These are phyloP conservation scores for Trichosporon sp. DNA, from an alignment of 1,284 basidiomycete genomes.

Conservation along the genomic window DNA sequence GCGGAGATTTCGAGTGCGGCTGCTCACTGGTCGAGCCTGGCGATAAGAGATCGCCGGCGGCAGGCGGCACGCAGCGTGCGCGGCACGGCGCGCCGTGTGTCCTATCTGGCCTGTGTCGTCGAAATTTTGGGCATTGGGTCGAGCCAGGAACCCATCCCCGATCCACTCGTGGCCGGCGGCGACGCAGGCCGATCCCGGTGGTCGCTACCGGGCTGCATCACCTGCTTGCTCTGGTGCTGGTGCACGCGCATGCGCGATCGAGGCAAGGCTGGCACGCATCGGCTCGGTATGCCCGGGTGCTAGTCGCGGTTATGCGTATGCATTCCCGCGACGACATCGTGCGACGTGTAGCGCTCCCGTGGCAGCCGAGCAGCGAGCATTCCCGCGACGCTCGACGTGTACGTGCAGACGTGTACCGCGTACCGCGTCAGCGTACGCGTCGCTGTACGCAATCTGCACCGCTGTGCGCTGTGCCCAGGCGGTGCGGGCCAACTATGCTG, in stretches of 20 bases:
- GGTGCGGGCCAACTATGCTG: neutral
- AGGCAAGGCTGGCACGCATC: too few relatives aligned
- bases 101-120: neutral
- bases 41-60: neutral
- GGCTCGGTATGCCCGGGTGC: too few relatives aligned
- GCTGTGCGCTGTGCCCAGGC: neutral
- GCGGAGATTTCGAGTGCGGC: neutral
- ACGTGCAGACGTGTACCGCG: neutral
- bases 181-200: too few relatives aligned
- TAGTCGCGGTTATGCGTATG: neutral
- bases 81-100: neutral
- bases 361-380: neutral
- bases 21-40: too few relatives aligned
- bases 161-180: too few relatives aligned
- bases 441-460: neutral
- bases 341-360: neutral
- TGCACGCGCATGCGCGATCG: neutral
- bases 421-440: neutral
- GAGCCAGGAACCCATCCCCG: too few relatives aligned
- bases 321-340: neutral
- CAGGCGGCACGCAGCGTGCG: neutral
- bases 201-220: too few relatives aligned
- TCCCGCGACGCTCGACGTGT: neutral
- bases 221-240: too few relatives aligned
- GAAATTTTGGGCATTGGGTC: too few relatives aligned